Percentiles rank a stretch among this genome's conserved stretches.
These are phyloP conservation scores for Diaporthe eres DNA, from an alignment of 2,329 filamentous ascomycete species.

Conservation along the genomic window DNA sequence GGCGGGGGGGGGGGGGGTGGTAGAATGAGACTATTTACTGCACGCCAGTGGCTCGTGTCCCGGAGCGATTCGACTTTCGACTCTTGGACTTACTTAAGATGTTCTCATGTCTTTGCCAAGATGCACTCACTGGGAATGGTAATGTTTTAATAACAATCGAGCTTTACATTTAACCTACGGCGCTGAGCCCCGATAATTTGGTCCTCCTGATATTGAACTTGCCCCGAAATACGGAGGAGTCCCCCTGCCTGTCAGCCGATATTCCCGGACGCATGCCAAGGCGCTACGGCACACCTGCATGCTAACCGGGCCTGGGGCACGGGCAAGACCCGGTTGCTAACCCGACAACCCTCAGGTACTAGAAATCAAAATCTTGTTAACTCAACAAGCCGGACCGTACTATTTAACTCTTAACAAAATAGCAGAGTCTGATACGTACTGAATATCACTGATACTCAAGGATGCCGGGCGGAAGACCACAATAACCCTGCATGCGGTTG, in stretches of 20 bases:
- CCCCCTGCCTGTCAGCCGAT: not conserved
- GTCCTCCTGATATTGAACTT: not conserved
- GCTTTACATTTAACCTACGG: not conserved
- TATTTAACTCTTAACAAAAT: not conserved
- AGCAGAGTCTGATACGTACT: not conserved
- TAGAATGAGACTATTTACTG: not conserved
- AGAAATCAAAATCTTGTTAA: not conserved
- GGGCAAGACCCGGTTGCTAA: no score
- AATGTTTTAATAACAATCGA: not conserved
- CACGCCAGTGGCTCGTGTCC: not conserved
- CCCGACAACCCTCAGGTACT: not conserved
- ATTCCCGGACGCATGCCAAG: not conserved
- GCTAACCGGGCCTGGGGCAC: not conserved
- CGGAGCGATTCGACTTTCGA: not conserved
- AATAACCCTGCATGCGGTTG: not conserved
- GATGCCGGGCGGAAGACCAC: not conserved
- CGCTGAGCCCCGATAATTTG: not conserved
- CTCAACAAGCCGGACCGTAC: not conserved
- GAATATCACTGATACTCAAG: not conserved
- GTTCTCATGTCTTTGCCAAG: not conserved
- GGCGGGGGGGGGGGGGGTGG: no score
- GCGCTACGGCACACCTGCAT: not conserved
- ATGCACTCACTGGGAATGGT: not conserved
- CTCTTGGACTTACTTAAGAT: not conserved
- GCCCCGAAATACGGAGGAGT: not conserved